Evolutionary conservation across 345 rosid species (phyloP).

Genomic region (Pistacia integerrima): DNA sequence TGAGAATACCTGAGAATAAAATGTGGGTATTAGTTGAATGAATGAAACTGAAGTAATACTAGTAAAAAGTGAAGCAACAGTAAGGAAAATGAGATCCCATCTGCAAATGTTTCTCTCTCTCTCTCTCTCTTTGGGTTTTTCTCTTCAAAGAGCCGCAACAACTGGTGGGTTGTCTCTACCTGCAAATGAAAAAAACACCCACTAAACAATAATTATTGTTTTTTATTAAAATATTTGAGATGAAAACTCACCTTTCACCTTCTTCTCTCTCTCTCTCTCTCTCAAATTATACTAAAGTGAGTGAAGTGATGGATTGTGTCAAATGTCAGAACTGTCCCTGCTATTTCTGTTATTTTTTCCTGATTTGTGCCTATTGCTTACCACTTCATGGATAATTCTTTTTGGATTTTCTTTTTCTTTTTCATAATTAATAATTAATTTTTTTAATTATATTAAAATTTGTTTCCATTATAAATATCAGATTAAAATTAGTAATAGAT

Average conservation of each 20-base stretch:
- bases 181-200: conserved; percentile 16
- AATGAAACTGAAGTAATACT: neutral
- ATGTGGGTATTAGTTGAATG: conserved; percentile 14
- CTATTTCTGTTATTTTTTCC: neutral
- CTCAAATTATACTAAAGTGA: neutral
- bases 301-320: neutral
- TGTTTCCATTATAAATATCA: too few relatives aligned
- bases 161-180: conserved; percentile 57
- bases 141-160: conserved; percentile 55
- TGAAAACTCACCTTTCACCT: conserved; percentile 13
- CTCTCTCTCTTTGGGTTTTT: conserved; percentile 14
- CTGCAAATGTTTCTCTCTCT: conserved; percentile 9
- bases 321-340: conserved; percentile 12
- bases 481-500: too few relatives aligned
- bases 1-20: conserved; percentile 13
- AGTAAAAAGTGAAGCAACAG: conserved; percentile 3
- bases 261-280: neutral
- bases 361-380: too few relatives aligned
- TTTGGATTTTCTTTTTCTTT: too few relatives aligned
- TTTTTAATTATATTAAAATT: too few relatives aligned
- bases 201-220: neutral
- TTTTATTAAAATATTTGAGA: conserved; percentile 9
- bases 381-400: too few relatives aligned
- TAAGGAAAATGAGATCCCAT: conserved; percentile 22
- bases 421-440: too few relatives aligned